Evolutionary conservation across 2,329 filamentous ascomycete genomes (phyloP).

Genomic region (Lachnellula subtilissima): DNA sequence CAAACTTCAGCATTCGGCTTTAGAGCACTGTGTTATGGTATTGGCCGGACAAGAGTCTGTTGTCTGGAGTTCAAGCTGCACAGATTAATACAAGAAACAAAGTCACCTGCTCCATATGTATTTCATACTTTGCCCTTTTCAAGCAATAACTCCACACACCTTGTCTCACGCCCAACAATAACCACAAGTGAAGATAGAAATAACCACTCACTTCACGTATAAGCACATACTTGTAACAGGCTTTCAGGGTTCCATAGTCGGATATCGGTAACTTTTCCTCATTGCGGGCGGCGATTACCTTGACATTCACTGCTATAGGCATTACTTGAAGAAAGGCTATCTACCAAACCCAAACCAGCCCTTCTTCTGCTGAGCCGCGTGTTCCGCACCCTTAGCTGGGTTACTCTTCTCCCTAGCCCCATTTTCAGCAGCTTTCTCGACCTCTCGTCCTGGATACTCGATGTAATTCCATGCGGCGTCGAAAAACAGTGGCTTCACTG

Average conservation of each 20-base stretch:
- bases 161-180: not conserved
- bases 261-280: too few species aligned
- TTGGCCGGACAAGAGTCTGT: not conserved
- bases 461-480: slow-evolving; percentile 99
- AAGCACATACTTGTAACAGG: too few species aligned
- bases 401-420: slow-evolving; percentile 17
- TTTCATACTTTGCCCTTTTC: too few species aligned
- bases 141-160: not conserved
- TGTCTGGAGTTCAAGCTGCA: not conserved
- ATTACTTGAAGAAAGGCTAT: slow-evolving; percentile 7
- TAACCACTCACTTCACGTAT: too few species aligned
- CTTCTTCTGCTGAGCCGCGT: slow-evolving; percentile 52
- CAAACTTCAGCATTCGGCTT: not conserved
- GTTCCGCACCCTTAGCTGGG: slow-evolving; percentile 30
- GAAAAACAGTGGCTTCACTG: slow-evolving; percentile 92
- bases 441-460: slow-evolving; percentile 68
- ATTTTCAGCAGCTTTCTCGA: slow-evolving; percentile 27
- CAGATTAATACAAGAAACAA: too few species aligned
- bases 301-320: not conserved
- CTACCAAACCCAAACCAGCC: slow-evolving; percentile 70
- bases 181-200: not conserved
- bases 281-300: not conserved
- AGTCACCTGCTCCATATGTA: too few species aligned
- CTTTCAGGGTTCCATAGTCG: too few species aligned
- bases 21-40: not conserved